Conservation (phyloP, 139 green algal species). For the Haematococcus sp. region DNA sequence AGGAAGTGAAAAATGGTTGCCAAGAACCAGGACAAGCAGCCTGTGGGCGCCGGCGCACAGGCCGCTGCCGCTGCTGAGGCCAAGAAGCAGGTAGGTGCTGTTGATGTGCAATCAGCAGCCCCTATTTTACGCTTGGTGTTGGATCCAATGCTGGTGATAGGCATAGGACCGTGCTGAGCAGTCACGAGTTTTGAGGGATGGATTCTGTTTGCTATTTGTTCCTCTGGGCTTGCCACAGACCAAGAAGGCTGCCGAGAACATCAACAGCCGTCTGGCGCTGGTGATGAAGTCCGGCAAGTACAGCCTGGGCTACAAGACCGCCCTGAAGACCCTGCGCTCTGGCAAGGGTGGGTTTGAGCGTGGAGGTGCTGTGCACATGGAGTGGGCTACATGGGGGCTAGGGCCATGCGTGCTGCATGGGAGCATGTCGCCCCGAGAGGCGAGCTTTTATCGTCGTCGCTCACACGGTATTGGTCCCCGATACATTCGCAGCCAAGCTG, state of each 20-base stretch:
- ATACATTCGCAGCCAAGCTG: constrained; percentile 86
- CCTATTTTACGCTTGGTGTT: too few species aligned
- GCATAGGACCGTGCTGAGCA: too few species aligned
- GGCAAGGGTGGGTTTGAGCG: constrained; percentile 80
- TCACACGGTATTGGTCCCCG: neutral
- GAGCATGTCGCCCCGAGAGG: neutral
- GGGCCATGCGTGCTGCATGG: neutral
- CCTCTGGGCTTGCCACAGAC: too few species aligned
- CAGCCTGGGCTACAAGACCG: constrained; percentile 98
- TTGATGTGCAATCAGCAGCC: too few species aligned
- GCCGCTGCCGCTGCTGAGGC: too few species aligned
- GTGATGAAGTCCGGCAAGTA: constrained; percentile 99
- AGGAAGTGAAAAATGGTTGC: too few species aligned
- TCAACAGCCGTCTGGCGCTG: constrained; percentile 73
- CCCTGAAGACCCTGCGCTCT: constrained; percentile 92
- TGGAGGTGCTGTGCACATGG: neutral
- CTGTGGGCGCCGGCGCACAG: too few species aligned
- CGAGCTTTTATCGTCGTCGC: neutral
- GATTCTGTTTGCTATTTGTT: too few species aligned
- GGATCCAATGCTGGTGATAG: too few species aligned
- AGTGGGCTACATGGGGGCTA: neutral
- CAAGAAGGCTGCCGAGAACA: constrained; percentile 22
- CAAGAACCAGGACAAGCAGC: too few species aligned
- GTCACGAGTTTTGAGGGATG: too few species aligned
- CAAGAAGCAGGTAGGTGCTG: too few species aligned